A percentile compares a stretch with the other conserved stretches of the same genome.
Evolutionary conservation across 371 early-diverging fungal genomes (phyloP).

Genomic region (Phascolomyces articulosus): DNA sequence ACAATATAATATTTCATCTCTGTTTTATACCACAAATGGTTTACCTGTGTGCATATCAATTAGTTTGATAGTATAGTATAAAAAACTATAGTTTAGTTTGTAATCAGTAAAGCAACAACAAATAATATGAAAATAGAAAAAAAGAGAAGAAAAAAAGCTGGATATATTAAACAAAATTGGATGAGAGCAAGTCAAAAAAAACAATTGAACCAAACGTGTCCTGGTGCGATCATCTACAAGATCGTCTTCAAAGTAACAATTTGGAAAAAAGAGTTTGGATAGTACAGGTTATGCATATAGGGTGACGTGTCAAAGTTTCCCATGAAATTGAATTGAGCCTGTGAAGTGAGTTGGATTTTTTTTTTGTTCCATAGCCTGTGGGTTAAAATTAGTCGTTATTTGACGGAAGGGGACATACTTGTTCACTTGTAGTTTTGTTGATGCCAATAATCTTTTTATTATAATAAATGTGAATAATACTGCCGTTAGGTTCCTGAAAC

Average conservation of each 20-base stretch:
- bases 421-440: background rate
- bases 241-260: background rate
- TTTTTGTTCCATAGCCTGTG: background rate
- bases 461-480: too few species aligned
- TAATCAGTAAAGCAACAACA: background rate
- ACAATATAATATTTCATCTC: background rate
- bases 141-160: background rate
- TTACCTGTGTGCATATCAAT: background rate
- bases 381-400: background rate
- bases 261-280: background rate
- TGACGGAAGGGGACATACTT: background rate
- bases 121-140: background rate
- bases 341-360: background rate
- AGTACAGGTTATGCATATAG: background rate
- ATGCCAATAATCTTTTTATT: background rate
- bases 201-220: background rate
- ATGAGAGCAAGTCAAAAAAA: background rate
- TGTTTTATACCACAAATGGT: background rate
- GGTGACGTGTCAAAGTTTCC: background rate
- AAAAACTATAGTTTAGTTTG: background rate
- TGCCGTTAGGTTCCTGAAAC: too few species aligned
- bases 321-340: background rate
- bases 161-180: background rate
- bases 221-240: background rate
- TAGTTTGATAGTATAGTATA: constrained; percentile 1